Evolutionary conservation across 805 yeast genomes (phyloP).

Genomic region (Myxozyma vanderwaltii): DNA sequence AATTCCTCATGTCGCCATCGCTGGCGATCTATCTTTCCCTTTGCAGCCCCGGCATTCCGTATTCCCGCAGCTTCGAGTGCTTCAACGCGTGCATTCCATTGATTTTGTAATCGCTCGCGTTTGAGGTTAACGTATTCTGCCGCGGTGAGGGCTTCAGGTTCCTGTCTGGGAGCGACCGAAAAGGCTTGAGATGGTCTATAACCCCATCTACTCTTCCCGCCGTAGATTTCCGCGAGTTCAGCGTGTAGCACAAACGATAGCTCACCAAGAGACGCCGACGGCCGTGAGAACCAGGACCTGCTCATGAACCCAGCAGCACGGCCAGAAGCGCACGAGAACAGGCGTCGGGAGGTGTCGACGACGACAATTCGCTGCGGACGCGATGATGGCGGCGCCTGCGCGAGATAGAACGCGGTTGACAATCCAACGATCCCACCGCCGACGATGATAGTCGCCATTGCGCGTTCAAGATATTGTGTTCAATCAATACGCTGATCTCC

Average conservation of each 20-base stretch:
- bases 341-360: slow-evolving; percentile 29
- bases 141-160: slow-evolving; percentile 6
- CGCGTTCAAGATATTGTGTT: not conserved
- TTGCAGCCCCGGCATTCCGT: not conserved
- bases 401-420: slow-evolving; percentile 32
- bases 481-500: too few relatives aligned
- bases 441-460: slow-evolving; percentile 32
- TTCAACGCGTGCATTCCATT: not conserved
- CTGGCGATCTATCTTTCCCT: not conserved
- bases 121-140: slow-evolving; percentile 3
- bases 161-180: slow-evolving; percentile 12
- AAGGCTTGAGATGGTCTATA: slow-evolving; percentile 34
- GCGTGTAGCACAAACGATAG: slow-evolving; percentile 31
- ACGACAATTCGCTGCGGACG: slow-evolving; percentile 21
- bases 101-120: slow-evolving; percentile 10
- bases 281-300: slow-evolving; percentile 30
- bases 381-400: not conserved
- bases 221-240: slow-evolving; percentile 27
- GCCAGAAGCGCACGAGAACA: slow-evolving; percentile 35
- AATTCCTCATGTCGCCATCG: not conserved
- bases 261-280: slow-evolving; percentile 30
- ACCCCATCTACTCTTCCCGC: slow-evolving; percentile 32
- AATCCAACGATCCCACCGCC: slow-evolving; percentile 37
- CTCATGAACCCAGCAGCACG: slow-evolving; percentile 34
- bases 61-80: not conserved